A percentile compares a stretch with the other conserved stretches of the same genome.
Evolutionary conservation across 2,329 filamentous ascomycete species (phyloP).

Genomic region (Periconia digitata): DNA sequence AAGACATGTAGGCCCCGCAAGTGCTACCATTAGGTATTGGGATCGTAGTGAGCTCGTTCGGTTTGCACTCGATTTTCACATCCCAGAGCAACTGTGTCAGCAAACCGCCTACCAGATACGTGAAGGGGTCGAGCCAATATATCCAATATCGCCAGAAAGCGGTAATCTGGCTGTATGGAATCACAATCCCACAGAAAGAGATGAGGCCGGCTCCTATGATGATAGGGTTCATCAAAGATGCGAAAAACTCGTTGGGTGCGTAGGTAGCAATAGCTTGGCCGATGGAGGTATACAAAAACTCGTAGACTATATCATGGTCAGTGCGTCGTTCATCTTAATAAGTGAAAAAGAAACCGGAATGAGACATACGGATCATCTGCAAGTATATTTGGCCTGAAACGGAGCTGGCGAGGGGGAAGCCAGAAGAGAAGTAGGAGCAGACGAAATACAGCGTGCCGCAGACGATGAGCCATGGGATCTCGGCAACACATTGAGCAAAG

Average conservation of each 20-base stretch:
- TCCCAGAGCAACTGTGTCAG: constrained; percentile 45
- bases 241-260: constrained; percentile 50
- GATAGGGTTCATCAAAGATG: constrained; percentile 6
- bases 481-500: constrained; percentile 67
- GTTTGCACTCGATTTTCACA: constrained; percentile 37
- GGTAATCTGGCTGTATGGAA: constrained; percentile 61
- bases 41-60: constrained; percentile 42
- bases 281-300: constrained; percentile 62
- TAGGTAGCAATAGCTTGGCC: constrained; percentile 55
- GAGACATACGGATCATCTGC: constrained; percentile 39
- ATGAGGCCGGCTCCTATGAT: constrained; percentile 5
- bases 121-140: constrained; percentile 43
- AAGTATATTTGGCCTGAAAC: constrained; percentile 54
- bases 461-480: constrained; percentile 66
- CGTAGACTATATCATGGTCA: constrained; percentile 64
- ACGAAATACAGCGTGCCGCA: constrained; percentile 64
- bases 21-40: constrained; percentile 55
- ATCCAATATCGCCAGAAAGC: constrained; percentile 64
- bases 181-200: constrained; percentile 57
- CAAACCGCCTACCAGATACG: constrained; percentile 42
- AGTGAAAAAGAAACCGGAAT: not conserved
- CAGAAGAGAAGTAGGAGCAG: constrained; percentile 64
- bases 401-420: constrained; percentile 31
- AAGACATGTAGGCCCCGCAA: constrained; percentile 59
- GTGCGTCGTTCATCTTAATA: not conserved